Percentiles rank a stretch among this genome's conserved stretches.
These are phyloP conservation scores for Breviolum minutum DNA, from an alignment of 73 alveolate species.

Conservation along the genomic window DNA sequence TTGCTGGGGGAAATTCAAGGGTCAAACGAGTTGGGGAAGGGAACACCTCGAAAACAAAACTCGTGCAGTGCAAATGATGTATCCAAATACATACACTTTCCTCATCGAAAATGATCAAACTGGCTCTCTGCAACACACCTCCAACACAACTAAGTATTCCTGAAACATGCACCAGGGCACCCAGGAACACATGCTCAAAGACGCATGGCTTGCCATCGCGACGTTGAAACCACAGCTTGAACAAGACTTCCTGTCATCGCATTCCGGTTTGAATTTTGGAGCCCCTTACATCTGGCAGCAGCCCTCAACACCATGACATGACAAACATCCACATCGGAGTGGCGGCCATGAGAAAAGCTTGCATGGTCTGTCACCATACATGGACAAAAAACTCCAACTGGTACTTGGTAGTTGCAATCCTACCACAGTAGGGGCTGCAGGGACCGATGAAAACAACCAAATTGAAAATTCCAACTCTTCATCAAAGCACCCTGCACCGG, in stretches of 20 bases:
- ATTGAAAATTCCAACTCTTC: background rate
- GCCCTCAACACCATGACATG: too few relatives aligned
- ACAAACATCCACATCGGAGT: too few relatives aligned
- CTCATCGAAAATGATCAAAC: background rate
- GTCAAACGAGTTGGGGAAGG: background rate
- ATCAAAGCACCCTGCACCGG: background rate
- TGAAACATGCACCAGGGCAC: background rate
- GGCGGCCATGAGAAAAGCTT: too few relatives aligned
- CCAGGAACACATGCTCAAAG: constrained; percentile 89
- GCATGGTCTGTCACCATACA: too few relatives aligned
- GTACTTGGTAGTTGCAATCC: too few relatives aligned
- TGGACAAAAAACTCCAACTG: too few relatives aligned
- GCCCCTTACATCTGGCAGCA: too few relatives aligned
- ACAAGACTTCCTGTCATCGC: constrained; percentile 60
- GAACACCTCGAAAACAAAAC: background rate
- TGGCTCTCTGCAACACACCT: background rate
- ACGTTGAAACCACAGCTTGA: constrained; percentile 91
- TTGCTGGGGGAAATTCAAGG: background rate
- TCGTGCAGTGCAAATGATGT: too few relatives aligned
- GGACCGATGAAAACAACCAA: background rate
- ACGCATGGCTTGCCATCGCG: constrained; percentile 92
- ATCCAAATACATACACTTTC: too few relatives aligned
- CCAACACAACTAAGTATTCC: background rate
- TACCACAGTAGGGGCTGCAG: background rate
- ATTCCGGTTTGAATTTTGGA: too few relatives aligned